Evolutionary conservation across 2,329 filamentous ascomycete genomes (phyloP).

Genomic region (Ophiostoma perfectum): DNA sequence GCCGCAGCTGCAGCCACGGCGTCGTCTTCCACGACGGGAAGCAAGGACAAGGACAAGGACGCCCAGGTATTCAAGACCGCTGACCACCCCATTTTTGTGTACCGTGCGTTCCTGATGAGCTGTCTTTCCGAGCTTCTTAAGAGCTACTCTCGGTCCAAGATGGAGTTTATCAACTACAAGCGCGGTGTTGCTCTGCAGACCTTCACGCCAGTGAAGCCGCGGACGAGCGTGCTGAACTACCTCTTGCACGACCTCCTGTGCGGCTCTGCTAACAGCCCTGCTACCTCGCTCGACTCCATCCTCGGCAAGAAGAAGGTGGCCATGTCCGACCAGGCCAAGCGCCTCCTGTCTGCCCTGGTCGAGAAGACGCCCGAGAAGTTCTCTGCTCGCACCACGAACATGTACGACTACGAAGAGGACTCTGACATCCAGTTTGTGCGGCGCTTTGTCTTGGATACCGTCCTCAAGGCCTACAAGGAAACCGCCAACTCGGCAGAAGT

Average conservation of each 20-base stretch:
- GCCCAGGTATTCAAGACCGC: conserved; percentile 86
- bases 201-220: conserved; percentile 86
- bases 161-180: conserved; percentile 99
- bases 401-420: conserved; percentile 67
- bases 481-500: conserved; percentile 72
- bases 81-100: conserved; percentile 92
- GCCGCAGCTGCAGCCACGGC: not conserved
- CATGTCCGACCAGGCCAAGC: conserved; percentile 80
- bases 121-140: conserved; percentile 85
- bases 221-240: conserved; percentile 89
- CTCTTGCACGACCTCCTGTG: conserved; percentile 73
- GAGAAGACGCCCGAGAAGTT: conserved; percentile 78
- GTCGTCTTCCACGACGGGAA: not conserved
- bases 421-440: conserved; percentile 84
- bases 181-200: conserved; percentile 78
- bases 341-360: conserved; percentile 79
- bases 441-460: conserved; percentile 89
- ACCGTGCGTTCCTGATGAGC: conserved; percentile 89
- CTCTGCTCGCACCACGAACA: conserved; percentile 51
- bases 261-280: conserved; percentile 47
- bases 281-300: conserved; percentile 54
- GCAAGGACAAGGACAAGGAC: conserved; percentile 38
- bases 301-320: conserved; percentile 76
- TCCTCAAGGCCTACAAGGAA: conserved; percentile 86
- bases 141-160: conserved; percentile 89